phyloP scores from a whole-genome alignment of 805 yeast genomes.

The Cyberlindnera mycetangii region DNA sequence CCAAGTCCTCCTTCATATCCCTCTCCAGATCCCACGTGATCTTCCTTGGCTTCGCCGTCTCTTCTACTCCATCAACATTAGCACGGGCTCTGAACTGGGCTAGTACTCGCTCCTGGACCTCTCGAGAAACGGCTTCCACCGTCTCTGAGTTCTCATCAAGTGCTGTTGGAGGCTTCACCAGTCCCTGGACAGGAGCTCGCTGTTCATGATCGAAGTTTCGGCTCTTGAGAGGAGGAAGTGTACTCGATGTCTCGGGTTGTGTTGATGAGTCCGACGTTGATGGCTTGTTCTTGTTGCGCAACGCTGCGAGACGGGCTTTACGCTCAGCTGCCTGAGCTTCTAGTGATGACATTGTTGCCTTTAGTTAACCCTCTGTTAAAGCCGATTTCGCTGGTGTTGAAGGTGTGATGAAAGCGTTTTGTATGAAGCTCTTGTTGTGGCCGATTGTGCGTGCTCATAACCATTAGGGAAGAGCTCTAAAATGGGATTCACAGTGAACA shows the following conservation, averaged over 20 bases:
- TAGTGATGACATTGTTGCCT: constrained; percentile 12
- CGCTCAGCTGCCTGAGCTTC: constrained; percentile 31
- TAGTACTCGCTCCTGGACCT: constrained; percentile 29
- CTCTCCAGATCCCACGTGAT: constrained; percentile 36
- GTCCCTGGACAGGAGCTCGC: constrained; percentile 16
- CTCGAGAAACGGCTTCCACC: constrained; percentile 34
- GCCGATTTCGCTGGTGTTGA: no score
- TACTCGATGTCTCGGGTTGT: neutral
- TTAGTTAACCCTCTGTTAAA: no score
- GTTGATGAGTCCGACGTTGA: neutral
- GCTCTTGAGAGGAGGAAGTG: constrained; percentile 8
- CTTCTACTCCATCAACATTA: constrained; percentile 1
- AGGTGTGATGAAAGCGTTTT: no score
- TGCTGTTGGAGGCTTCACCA: constrained; percentile 23
- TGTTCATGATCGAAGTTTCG: constrained; percentile 25
- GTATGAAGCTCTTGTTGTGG: no score
- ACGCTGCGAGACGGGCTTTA: constrained; percentile 28
- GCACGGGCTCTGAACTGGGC: constrained; percentile 21
- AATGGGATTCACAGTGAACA: no score
- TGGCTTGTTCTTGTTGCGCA: constrained; percentile 23
- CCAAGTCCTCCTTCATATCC: constrained; percentile 37
- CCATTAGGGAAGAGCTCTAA: no score
- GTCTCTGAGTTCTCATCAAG: constrained; percentile 32
- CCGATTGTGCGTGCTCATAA: neutral
- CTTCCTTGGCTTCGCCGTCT: constrained; percentile 14